Base-by-base conservation (phyloP, 345 rosid species). In the Mercurialis annua region DNA sequence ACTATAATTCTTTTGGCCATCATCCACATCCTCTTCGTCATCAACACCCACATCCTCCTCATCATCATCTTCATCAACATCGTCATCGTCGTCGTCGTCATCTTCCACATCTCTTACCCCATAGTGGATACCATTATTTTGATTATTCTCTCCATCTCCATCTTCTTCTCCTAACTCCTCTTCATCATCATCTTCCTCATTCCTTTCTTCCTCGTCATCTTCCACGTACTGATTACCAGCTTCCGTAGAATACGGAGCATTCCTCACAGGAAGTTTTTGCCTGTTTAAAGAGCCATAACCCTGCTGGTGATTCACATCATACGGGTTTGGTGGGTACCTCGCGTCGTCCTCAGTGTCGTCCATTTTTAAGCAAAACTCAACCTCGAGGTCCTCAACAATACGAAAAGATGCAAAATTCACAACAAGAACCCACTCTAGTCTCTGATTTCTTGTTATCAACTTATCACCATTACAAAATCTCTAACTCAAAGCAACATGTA, bases 271-370 rank as follows among this genome's bases (percentile, higher is more conserved):
- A 52, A 83, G 91, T 64, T 84, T 94, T 59, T 85, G 88, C 20
- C 87, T 79, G 73, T 70, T 80, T 0, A 75, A 77, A 53, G 90
- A 77, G 61, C 77, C 80, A 60, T 76, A 82, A 40, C 73, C 76
- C 64, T 69, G 84, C 57, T 69, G 80, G 64, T 76, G 78, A 80
- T 64, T 74, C 20, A 69, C 65, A 43, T 76, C 83, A 73, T 82
- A 86, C 1, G 73, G 66, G 56, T 90, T 86, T 59, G 80, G 80
- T 1, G 90, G 84, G 71, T 84, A 90, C 73, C 92, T 81, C 1
- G 82, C 86, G 75, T 89, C 88, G 60, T 87, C 95, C 75, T 87
- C 92, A 27, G 76, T 78, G 52, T 85, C 89, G 71, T 82, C 98
- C 99, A 94, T 94, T 61, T 83, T 62, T 24, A 36, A 42, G 50